Conservation (phyloP, 2,329 filamentous ascomycete species). For the Fusarium sp. region DNA sequence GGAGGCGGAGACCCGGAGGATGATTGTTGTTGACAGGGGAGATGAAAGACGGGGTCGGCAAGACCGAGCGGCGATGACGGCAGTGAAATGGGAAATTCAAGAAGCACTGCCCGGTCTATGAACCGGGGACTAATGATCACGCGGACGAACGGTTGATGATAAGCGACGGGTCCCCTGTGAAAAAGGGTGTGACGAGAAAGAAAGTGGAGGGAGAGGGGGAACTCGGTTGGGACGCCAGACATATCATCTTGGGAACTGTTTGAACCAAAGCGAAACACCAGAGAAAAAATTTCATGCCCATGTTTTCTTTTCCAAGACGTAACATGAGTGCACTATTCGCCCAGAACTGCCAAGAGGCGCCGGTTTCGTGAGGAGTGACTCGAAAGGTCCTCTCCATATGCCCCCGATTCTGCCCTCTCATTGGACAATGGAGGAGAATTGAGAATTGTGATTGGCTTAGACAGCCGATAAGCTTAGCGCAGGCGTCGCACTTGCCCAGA, state of each 20-base stretch:
- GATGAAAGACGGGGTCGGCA: slow-evolving; percentile 3
- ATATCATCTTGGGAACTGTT: background rate
- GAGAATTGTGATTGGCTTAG: slow-evolving; percentile 15
- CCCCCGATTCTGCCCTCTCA: background rate
- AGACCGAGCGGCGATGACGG: slow-evolving; percentile 1
- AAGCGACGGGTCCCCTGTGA: background rate
- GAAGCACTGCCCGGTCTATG: background rate
- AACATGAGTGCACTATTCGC: slow-evolving; percentile 10
- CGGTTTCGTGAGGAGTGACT: background rate
- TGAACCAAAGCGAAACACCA: slow-evolving; percentile 1
- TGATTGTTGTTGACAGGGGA: background rate
- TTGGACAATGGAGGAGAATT: slow-evolving; percentile 25
- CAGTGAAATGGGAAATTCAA: background rate
- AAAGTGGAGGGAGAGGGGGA: background rate
- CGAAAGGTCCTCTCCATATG: background rate
- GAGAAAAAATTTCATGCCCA: background rate
- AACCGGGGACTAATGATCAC: background rate
- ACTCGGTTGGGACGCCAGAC: background rate
- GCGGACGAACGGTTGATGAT: background rate
- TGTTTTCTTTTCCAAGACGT: slow-evolving; percentile 3
- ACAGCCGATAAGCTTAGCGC: slow-evolving; percentile 41
- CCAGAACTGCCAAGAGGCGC: slow-evolving; percentile 20
- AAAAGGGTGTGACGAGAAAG: background rate
- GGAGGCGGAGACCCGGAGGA: slow-evolving; percentile 10
- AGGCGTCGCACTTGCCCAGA: slow-evolving; percentile 33